phyloP scores from a whole-genome alignment of 768 basidiomycete species.

The Rhodotorula graminis region DNA sequence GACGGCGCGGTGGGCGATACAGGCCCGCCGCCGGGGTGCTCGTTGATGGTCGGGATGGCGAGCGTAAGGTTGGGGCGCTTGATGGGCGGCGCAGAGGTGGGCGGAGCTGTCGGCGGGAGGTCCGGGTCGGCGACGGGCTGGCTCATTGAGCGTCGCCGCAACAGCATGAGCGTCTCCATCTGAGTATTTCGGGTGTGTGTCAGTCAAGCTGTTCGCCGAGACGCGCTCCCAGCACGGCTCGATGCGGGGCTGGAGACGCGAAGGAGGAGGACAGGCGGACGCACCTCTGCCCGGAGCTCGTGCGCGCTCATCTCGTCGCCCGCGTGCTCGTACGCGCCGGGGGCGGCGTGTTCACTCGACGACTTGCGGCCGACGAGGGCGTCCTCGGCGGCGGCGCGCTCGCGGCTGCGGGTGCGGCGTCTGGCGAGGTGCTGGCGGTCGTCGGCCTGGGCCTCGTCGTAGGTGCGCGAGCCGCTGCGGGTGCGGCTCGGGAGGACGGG shows the following conservation, averaged over 20 bases:
- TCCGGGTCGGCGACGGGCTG: constrained; percentile 41
- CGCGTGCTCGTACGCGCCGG: not conserved
- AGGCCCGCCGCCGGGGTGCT: constrained; percentile 16
- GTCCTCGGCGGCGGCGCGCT: not conserved
- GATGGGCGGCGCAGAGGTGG: constrained; percentile 34
- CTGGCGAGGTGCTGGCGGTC: constrained; percentile 11
- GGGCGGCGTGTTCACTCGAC: not conserved
- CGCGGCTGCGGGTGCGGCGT: not conserved
- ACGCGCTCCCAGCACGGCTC: too few species aligned
- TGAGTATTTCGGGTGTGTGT: too few species aligned
- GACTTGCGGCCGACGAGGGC: constrained; percentile 5
- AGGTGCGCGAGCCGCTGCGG: constrained; percentile 20
- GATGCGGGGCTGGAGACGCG: too few species aligned
- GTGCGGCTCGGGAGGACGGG: not conserved
- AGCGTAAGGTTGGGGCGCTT: constrained; percentile 21
- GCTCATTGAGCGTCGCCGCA: constrained; percentile 39
- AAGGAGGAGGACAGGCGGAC: not conserved
- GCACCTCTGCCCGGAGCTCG: constrained; percentile 28
- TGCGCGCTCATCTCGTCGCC: constrained; percentile 9
- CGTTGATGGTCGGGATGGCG: constrained; percentile 1
- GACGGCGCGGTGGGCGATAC: constrained; percentile 38
- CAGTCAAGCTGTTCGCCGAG: too few species aligned
- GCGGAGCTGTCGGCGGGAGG: constrained; percentile 41
- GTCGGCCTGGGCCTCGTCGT: constrained; percentile 22
- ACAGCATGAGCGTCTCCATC: constrained; percentile 38